A percentile compares a stretch with the other conserved stretches of the same genome.
Conservation (phyloP, 257 asterid species). For the Ocimum tenuiflorum region DNA sequence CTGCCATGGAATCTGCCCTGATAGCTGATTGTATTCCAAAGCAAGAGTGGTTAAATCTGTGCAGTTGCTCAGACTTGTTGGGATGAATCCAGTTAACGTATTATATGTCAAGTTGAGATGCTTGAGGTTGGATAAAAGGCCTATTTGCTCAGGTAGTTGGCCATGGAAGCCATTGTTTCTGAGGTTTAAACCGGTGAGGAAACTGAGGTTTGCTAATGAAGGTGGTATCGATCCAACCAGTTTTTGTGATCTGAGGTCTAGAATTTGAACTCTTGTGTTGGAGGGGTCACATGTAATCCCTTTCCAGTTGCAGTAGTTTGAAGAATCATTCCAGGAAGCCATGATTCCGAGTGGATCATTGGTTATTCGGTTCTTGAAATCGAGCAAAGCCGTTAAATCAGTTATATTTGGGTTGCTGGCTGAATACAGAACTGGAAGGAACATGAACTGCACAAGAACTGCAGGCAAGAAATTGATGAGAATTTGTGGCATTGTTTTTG, state of each 20-base stretch:
- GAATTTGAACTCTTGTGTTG: neutral
- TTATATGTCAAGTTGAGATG: neutral
- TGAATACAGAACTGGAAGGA: neutral
- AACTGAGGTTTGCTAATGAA: neutral
- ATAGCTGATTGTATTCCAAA: neutral
- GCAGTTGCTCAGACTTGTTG: neutral
- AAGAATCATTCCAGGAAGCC: neutral
- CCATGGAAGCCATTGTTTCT: neutral
- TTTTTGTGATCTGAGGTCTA: neutral
- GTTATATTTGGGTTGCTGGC: neutral
- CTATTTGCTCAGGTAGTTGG: neutral
- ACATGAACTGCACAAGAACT: neutral
- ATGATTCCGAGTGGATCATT: neutral
- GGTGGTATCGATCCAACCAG: neutral
- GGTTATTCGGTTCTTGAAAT: conserved; percentile 4
- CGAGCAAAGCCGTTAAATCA: neutral
- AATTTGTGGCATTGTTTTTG: neutral
- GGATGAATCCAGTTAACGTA: neutral
- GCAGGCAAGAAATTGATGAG: neutral
- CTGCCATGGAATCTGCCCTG: neutral
- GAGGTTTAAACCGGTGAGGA: neutral
- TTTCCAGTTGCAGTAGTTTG: neutral
- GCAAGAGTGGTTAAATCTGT: neutral
- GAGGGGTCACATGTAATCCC: neutral
- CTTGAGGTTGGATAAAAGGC: neutral